phyloP scores from a whole-genome alignment of 352 stramenopile genomes.

The Hyaloperonospora brassicae region DNA sequence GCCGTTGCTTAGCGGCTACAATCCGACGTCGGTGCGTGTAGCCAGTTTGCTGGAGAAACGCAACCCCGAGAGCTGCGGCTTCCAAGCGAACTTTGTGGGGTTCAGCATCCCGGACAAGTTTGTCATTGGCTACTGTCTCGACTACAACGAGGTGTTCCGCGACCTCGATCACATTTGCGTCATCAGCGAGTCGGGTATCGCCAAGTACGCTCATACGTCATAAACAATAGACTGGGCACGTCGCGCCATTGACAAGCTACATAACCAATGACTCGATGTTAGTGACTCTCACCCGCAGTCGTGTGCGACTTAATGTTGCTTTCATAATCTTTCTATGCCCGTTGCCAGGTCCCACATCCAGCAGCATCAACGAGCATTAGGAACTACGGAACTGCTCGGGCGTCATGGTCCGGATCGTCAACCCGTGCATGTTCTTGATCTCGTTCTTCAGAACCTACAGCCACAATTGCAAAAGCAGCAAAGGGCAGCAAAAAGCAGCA shows the following conservation, averaged over 20 bases:
- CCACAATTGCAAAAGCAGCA: neutral
- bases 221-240: constrained; percentile 16
- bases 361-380: too few species aligned
- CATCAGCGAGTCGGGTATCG: constrained; percentile 90
- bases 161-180: constrained; percentile 94
- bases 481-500: neutral
- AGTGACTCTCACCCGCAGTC: too few species aligned
- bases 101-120: constrained; percentile 96
- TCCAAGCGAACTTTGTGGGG: constrained; percentile 91
- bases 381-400: constrained; percentile 54
- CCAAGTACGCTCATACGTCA: constrained; percentile 57
- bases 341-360: too few species aligned
- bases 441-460: constrained; percentile 73
- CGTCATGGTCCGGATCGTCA: constrained; percentile 78
- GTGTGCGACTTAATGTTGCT: neutral
- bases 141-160: constrained; percentile 96
- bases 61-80: constrained; percentile 81
- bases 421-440: constrained; percentile 81
- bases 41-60: constrained; percentile 92
- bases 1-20: constrained; percentile 73
- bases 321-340: constrained; percentile 26
- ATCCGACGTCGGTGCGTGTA: constrained; percentile 81
- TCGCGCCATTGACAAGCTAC: neutral
- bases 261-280: too few species aligned
- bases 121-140: constrained; percentile 92